A percentile compares a stretch with the other conserved stretches of the same genome.
phyloP scores from a whole-genome alignment of 495 filamentous ascomycete genomes.

The Hyaloscypha hepaticicola region DNA sequence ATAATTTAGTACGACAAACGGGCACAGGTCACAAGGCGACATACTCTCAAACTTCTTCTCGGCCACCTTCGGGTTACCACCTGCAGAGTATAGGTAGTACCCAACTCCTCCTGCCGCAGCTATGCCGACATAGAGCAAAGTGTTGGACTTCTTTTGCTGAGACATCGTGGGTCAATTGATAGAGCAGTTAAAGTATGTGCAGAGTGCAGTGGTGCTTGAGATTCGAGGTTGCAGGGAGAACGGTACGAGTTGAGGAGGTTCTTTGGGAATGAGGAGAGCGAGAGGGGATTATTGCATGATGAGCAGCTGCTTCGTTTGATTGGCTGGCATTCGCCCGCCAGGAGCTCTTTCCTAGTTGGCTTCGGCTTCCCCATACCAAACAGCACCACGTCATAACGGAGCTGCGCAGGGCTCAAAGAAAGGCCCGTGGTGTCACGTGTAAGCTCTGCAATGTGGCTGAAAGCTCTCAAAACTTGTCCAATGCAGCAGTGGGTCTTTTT shows the following conservation, averaged over 20 bases:
- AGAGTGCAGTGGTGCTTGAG: conserved; percentile 16
- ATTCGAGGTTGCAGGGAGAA: conserved; percentile 1
- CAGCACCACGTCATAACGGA: neutral
- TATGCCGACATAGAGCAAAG: conserved; percentile 58
- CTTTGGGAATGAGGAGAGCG: conserved; percentile 15
- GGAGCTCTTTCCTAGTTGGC: neutral
- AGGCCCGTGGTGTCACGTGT: conserved; percentile 6
- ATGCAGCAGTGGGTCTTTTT: neutral
- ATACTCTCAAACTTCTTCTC: conserved; percentile 80
- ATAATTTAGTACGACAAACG: conserved; percentile 21
- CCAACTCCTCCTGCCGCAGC: conserved; percentile 66
- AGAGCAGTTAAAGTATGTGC: conserved; percentile 11
- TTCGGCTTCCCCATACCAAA: neutral
- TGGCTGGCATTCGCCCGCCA: conserved; percentile 10
- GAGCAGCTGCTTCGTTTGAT: conserved; percentile 20
- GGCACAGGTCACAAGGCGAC: conserved; percentile 26
- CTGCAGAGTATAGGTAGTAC: conserved; percentile 91
- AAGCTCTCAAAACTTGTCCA: neutral
- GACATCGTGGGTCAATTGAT: conserved; percentile 42
- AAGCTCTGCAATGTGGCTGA: neutral
- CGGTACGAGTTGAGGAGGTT: neutral
- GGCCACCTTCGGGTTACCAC: conserved; percentile 77
- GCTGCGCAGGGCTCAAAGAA: neutral
- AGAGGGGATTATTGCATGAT: conserved; percentile 11
- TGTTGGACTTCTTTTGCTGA: conserved; percentile 45